Percentiles rank a stretch among this genome's conserved stretches.
Conservation (phyloP, 1,284 basidiomycete species). For the Thelephora terrestris region DNA sequence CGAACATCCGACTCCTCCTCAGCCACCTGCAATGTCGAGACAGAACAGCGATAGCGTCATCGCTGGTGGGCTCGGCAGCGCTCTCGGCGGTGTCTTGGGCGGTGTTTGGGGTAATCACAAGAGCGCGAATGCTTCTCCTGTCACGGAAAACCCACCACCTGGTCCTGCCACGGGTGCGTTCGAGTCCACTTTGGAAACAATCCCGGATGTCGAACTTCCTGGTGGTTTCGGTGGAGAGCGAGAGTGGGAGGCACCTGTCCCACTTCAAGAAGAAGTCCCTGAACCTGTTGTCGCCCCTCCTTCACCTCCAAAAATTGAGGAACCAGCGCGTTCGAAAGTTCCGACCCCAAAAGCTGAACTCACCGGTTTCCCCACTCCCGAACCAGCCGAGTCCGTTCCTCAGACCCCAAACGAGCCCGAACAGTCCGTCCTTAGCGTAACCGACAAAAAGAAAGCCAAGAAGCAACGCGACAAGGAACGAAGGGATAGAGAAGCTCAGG, state of each 20-base stretch:
- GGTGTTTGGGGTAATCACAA: not conserved
- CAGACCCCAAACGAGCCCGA: constrained; percentile 4
- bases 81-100: not conserved
- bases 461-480: no score
- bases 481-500: constrained; percentile 7
- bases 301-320: not conserved
- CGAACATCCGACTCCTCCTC: not conserved
- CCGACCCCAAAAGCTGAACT: no score
- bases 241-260: not conserved
- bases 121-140: not conserved
- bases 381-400: constrained; percentile 8
- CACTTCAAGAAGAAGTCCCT: not conserved
- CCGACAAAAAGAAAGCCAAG: not conserved
- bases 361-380: constrained; percentile 5
- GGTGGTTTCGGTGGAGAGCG: not conserved
- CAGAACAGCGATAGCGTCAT: not conserved
- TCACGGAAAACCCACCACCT: not conserved
- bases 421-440: not conserved
- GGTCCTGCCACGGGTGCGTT: not conserved
- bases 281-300: not conserved
- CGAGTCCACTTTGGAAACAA: not conserved
- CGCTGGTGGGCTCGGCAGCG: not conserved
- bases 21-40: not conserved
- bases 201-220: not conserved
- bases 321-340: not conserved